These are phyloP conservation scores for Cylindrotheca closterium DNA, from an alignment of 108 stramenopile species.

Conservation along the genomic window DNA sequence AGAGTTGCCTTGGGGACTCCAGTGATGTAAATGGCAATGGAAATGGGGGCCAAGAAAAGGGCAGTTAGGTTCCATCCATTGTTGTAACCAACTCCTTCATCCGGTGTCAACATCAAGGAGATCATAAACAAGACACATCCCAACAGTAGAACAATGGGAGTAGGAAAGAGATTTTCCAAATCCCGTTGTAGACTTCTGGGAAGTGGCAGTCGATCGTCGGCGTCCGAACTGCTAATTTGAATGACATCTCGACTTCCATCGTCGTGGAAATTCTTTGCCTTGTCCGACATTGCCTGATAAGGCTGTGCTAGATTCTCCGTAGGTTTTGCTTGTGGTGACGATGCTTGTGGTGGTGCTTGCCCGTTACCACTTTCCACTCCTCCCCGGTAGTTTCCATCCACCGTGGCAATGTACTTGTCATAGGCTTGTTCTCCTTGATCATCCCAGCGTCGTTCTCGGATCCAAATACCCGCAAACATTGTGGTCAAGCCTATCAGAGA, in stretches of 20 bases:
- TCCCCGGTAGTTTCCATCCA: slow-evolving; percentile 9
- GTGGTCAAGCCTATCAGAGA: slow-evolving; percentile 20
- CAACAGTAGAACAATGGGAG: slow-evolving; percentile 10
- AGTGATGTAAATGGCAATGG: background rate
- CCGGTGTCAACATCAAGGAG: slow-evolving; percentile 21
- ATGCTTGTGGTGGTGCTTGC: background rate
- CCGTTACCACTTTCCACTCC: background rate
- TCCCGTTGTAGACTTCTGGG: slow-evolving; percentile 7
- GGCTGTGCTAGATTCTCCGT: background rate
- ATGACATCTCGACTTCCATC: slow-evolving; percentile 23
- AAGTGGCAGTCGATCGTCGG: slow-evolving; percentile 1
- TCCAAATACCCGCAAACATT: slow-evolving; percentile 8
- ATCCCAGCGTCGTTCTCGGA: slow-evolving; percentile 25
- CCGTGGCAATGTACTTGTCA: background rate
- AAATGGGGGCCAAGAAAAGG: slow-evolving; percentile 13
- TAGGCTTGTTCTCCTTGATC: slow-evolving; percentile 19
- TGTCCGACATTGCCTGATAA: background rate
- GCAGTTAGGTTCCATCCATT: slow-evolving; percentile 16
- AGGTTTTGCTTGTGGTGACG: no score
- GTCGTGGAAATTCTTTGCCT: slow-evolving; percentile 9
- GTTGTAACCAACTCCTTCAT: slow-evolving; percentile 4
- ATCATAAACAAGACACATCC: slow-evolving; percentile 16
- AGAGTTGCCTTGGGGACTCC: slow-evolving; percentile 21
- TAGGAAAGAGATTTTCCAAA: slow-evolving; percentile 3
- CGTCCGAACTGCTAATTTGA: slow-evolving; percentile 17